Evolutionary conservation across 345 rosid species (phyloP), one percentile per base, ranked within the genome.

Genomic region (Aquilaria yunnanensis): DNA sequence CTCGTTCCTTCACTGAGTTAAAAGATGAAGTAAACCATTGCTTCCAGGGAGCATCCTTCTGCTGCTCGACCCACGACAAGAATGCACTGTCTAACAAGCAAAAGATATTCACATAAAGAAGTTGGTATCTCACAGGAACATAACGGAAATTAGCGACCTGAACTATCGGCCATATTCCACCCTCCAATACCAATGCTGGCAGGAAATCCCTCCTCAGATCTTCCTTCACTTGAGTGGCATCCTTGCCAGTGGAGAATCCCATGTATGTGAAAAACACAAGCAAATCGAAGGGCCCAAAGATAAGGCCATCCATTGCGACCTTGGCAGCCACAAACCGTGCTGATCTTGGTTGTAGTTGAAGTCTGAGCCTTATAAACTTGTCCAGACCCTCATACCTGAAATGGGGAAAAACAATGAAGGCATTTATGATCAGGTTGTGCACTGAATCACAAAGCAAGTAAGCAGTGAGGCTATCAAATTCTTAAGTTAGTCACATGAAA

Each of bases 31-130:
- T 71, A 60, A 90, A 84, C 92, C 95, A 85, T 68, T 82, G 77
- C 78, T 90, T 90, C 97, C 97, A 90, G 14, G 95, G 78, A n/a
- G 97, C 96, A 65, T 87, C 90, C 55, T 90, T 80, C 67, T 90
- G 97, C 73, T 90, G 97, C 56, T 90, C 97, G 8, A 85, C 60
- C 92, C 92, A 87, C 7, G 95, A 85, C 68, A 87, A 71, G 50
- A 90, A 87, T 14, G 85, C 86, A 46, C 92, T 90, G 83, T 90
- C 96, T 64, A 90, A 60, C 65, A 90, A 74, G 81, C 96, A 87
- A 74, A 90, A 90, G 45, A 80, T 65, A 70, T 87, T 90, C 69
- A 87, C 94, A 50, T 90, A 90, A 16, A 85, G 87, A 51, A 90
- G 83, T 66, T 87, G 97, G 80, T 90, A 84, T 64, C 79, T 80